Percentiles rank a stretch among this genome's conserved stretches.
phyloP scores from a whole-genome alignment of 192 early-diverging fungal genomes.

The Chytriomyces sp. region DNA sequence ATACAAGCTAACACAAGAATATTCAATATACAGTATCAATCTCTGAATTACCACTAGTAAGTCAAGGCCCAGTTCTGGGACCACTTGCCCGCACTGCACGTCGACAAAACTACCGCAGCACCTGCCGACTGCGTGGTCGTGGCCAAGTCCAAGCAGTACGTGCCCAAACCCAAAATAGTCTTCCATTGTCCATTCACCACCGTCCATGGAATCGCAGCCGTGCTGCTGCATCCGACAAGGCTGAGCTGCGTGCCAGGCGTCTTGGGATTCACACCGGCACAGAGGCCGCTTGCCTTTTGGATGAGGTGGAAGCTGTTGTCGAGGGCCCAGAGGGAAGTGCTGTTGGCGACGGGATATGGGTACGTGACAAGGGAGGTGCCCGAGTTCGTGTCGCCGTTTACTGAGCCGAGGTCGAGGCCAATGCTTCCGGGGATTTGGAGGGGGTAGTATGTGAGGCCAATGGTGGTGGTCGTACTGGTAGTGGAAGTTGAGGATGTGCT shows the following conservation, averaged over 20 bases:
- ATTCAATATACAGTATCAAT: conserved; percentile 3
- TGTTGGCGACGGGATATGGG: no score
- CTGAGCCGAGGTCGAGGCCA: no score
- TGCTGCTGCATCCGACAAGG: not conserved
- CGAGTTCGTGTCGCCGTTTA: no score
- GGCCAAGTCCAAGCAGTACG: not conserved
- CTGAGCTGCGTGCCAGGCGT: not conserved
- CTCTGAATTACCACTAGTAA: no score
- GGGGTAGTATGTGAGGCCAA: not conserved
- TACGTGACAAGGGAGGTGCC: no score
- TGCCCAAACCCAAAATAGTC: not conserved
- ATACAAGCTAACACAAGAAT: not conserved
- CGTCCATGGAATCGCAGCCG: not conserved
- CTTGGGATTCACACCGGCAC: not conserved
- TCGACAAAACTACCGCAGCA: no score
- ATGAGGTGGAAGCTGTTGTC: not conserved
- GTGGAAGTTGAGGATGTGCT: not conserved
- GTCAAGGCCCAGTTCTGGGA: not conserved
- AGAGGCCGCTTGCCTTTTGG: not conserved
- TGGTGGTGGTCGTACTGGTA: not conserved
- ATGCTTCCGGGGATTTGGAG: not conserved
- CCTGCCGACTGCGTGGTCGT: not conserved
- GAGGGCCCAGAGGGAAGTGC: not conserved
- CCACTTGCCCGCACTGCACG: not conserved
- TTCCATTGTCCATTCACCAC: not conserved